Evolutionary conservation across 139 green algal genomes (phyloP).

Genomic region (Chlamydomonas sp.): DNA sequence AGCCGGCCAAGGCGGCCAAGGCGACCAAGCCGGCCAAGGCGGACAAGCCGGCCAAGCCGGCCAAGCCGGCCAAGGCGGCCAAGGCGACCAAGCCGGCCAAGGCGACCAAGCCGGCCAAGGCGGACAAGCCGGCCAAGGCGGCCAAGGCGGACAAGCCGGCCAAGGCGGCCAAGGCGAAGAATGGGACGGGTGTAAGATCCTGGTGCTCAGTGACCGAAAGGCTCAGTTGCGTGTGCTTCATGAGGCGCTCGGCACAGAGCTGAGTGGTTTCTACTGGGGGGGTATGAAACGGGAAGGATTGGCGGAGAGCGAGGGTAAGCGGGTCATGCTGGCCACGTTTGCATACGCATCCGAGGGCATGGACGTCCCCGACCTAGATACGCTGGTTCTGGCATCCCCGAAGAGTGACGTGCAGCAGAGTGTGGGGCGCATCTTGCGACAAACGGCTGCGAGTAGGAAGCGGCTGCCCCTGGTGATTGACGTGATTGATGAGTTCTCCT

Average conservation of each 20-base stretch:
- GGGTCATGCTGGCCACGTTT: constrained; percentile 17
- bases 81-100: too few species aligned
- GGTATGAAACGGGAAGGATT: constrained; percentile 15
- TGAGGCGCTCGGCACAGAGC: too few species aligned
- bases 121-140: too few species aligned
- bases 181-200: too few species aligned
- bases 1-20: too few species aligned
- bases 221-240: neutral
- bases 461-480: constrained; percentile 12
- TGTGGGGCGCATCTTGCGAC: constrained; percentile 19
- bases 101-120: too few species aligned
- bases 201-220: constrained; percentile 21
- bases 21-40: too few species aligned
- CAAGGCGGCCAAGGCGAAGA: too few species aligned
- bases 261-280: constrained; percentile 15
- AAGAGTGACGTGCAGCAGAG: constrained; percentile 27
- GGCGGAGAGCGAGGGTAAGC: neutral
- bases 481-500: constrained; percentile 16
- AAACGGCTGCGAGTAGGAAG: neutral
- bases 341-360: constrained; percentile 20
- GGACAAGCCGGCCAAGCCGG: too few species aligned
- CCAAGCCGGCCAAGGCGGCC: too few species aligned
- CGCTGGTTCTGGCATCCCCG: constrained; percentile 18
- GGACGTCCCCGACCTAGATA: constrained; percentile 20
- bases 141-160: too few species aligned